phyloP scores from a whole-genome alignment of 139 green algal genomes.

The Deuterostichococcus epilithicus region DNA sequence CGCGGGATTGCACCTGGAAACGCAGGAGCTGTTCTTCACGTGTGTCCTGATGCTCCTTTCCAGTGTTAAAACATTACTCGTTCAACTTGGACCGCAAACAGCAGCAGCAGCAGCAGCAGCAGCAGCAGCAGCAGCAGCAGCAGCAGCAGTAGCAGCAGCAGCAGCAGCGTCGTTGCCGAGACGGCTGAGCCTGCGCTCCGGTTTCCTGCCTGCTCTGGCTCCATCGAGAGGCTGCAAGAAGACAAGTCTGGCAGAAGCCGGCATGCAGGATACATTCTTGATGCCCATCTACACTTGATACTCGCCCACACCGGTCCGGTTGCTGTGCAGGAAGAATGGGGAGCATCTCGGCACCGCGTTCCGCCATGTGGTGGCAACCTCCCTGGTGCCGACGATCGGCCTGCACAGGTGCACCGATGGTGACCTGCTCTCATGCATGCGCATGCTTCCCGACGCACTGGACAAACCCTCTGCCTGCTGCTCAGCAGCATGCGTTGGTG shows the following conservation, averaged over 20 bases:
- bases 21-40: conserved; percentile 91
- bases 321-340: conserved; percentile 73
- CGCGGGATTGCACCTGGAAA: conserved; percentile 69
- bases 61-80: not conserved
- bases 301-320: not conserved
- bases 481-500: too few relatives aligned
- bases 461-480: not conserved
- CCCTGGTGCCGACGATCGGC: conserved; percentile 78
- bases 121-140: too few relatives aligned
- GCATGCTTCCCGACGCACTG: too few relatives aligned
- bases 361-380: conserved; percentile 35
- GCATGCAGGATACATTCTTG: too few relatives aligned
- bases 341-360: conserved; percentile 73
- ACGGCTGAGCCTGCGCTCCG: not conserved
- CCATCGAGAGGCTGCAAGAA: too few relatives aligned
- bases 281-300: too few relatives aligned
- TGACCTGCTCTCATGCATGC: too few relatives aligned
- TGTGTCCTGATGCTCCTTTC: conserved; percentile 31
- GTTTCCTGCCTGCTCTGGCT: too few relatives aligned
- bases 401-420: conserved; percentile 72
- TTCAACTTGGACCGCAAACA: not conserved
- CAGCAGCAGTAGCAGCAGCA: too few relatives aligned
- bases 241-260: too few relatives aligned
- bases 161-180: too few relatives aligned
- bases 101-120: too few relatives aligned